Evolutionary conservation across 2,329 filamentous ascomycete species (phyloP), one percentile per base, ranked within the genome.

Genomic region (Alternaria burnsii): DNA sequence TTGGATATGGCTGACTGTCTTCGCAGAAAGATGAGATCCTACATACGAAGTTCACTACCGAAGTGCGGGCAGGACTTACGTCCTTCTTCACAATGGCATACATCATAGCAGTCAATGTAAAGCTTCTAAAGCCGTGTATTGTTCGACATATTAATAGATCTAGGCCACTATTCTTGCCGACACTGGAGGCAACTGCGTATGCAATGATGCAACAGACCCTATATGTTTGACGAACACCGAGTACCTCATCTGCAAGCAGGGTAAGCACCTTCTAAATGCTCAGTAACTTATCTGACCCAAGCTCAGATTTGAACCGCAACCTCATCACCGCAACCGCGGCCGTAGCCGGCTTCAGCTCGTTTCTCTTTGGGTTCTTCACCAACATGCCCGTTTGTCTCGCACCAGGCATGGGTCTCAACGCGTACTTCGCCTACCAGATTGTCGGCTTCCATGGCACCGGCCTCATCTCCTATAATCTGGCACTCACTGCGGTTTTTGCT

Each of bases 261-360:
- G 76, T 76, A 62, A 28, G 55, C 47, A 46, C 5, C 22, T 32
- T 32, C 7, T 2, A 18, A n/a, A 22, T 52, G n/a, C 9, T 22
- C 9, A 14, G 4, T 20, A 9, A 22, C 10, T 24, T 18, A 2
- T 14, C 55, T 57, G 42, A 57, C 22, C 50, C 60, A 34, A 61
- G 40, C 14, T 24, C 50, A 78, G 81, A 81, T 41, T 82, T 94
- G 71, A 89, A 91, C 76, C 88, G 91, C 30, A 93, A 96, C 70
- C 80, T 94, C 30, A 89, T 96, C 58, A 96, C 93, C 5, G 92
- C 90, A 9, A 97, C 93, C 10, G 92, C 93, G 28, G 92, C 92
- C 42, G 92, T 95, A 68, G 85, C 91, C 14, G 90, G 91, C 28
- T 81, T 97, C 36, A 86, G 90, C 3, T 91, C 89, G 12, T 92